Conservation (phyloP, 2,329 filamentous ascomycete genomes). For the Nigrograna mackinnonii region DNA sequence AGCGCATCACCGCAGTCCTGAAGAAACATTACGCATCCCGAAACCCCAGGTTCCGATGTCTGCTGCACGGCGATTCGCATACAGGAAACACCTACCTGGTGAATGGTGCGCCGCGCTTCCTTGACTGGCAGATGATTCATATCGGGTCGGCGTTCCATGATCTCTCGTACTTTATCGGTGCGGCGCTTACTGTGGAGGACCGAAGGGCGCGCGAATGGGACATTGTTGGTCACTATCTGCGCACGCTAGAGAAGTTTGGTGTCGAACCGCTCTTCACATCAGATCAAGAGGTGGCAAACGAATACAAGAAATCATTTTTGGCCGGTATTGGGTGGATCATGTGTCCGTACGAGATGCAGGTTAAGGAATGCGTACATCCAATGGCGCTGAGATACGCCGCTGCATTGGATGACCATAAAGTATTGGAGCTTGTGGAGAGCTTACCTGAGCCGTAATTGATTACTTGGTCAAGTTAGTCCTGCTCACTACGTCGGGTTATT, state of each 20-base stretch:
- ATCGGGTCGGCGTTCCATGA: slow-evolving; percentile 50
- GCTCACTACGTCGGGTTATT: too few species aligned
- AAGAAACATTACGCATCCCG: slow-evolving; percentile 42
- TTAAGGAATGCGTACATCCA: slow-evolving; percentile 11
- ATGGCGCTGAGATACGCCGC: slow-evolving; percentile 12
- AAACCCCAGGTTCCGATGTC: slow-evolving; percentile 44
- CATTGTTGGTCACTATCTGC: slow-evolving; percentile 38
- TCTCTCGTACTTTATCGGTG: slow-evolving; percentile 46
- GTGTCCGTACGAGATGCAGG: slow-evolving; percentile 28
- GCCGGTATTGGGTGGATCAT: slow-evolving; percentile 25
- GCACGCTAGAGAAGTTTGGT: slow-evolving; percentile 9
- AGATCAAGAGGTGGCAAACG: slow-evolving; percentile 13
- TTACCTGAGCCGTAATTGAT: slow-evolving; percentile 5
- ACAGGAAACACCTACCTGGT: slow-evolving; percentile 49
- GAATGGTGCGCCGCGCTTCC: slow-evolving; percentile 40
- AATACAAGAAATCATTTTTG: slow-evolving; percentile 17
- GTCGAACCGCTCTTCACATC: slow-evolving; percentile 8
- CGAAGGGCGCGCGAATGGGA: slow-evolving; percentile 46
- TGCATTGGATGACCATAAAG: slow-evolving; percentile 13
- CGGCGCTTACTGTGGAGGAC: slow-evolving; percentile 43
- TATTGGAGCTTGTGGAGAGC: slow-evolving; percentile 11
- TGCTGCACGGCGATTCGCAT: slow-evolving; percentile 50
- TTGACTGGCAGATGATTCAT: slow-evolving; percentile 49
- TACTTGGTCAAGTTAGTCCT: too few species aligned
- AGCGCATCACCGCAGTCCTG: slow-evolving; percentile 39